phyloP scores from a whole-genome alignment of 73 alveolate species.

The Diophrys appendiculata region DNA sequence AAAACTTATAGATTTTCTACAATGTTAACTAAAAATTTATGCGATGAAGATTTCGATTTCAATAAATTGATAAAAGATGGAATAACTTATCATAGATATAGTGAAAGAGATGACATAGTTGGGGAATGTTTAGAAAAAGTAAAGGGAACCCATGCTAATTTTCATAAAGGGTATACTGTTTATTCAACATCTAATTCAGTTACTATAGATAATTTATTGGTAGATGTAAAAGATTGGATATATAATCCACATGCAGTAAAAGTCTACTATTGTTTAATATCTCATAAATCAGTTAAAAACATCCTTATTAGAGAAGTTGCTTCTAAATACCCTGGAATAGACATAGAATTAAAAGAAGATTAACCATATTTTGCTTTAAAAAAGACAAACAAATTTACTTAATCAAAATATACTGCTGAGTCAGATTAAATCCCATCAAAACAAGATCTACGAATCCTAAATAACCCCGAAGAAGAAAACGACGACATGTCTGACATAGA shows the following conservation, averaged over 20 bases:
- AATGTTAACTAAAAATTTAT: slow-evolving; percentile 21
- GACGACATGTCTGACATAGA: neutral
- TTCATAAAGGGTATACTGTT: neutral
- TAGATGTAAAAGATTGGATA: neutral
- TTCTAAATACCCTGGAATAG: neutral
- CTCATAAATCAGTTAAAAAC: neutral
- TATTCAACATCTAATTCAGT: neutral
- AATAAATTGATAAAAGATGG: slow-evolving; percentile 41
- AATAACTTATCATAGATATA: slow-evolving; percentile 23
- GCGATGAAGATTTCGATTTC: slow-evolving; percentile 53
- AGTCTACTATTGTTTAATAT: neutral
- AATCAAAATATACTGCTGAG: neutral
- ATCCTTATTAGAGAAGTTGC: neutral
- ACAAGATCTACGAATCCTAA: too few relatives aligned
- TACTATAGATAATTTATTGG: neutral
- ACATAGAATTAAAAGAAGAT: neutral
- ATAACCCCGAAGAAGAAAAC: neutral
- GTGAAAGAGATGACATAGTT: neutral
- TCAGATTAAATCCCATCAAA: too few relatives aligned
- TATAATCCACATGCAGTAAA: neutral
- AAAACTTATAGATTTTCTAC: neutral
- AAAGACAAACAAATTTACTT: too few relatives aligned
- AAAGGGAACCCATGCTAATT: neutral
- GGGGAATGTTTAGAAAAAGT: neutral
- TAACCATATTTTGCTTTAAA: neutral